phyloP scores from a whole-genome alignment of 441 rosid genomes.

The Adansonia madagascariensis region DNA sequence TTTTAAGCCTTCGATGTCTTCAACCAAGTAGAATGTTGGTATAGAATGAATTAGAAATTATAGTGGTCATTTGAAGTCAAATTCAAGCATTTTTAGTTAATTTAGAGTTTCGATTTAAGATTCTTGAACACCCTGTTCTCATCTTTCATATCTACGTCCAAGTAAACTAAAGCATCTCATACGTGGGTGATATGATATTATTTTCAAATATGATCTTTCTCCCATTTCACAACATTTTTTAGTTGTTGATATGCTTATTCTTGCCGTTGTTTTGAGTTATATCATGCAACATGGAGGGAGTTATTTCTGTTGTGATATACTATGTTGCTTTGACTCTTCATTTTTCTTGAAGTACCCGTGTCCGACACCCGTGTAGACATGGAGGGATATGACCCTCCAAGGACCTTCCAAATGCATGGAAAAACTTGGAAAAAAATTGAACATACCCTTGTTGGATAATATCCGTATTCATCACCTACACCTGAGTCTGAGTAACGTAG shows the following conservation, averaged over 20 bases:
- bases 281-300: background rate
- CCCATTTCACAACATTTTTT: background rate
- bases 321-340: too few species aligned
- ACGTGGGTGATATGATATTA: background rate
- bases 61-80: slow-evolving; percentile 1
- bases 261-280: background rate
- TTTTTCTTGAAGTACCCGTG: too few species aligned
- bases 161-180: background rate
- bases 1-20: background rate
- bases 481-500: too few species aligned
- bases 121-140: background rate
- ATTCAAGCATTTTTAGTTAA: background rate
- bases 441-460: too few species aligned
- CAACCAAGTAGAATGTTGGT: background rate
- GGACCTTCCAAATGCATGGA: too few species aligned
- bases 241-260: background rate
- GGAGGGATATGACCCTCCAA: too few species aligned
- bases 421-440: too few species aligned
- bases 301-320: background rate
- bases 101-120: background rate
- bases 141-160: background rate
- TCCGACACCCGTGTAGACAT: too few species aligned
- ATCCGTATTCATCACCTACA: too few species aligned
- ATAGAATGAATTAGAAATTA: background rate
- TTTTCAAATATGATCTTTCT: background rate